Evolutionary conservation across 1,139 yeast species (phyloP).

Genomic region (Trichomonascaceae sp.): DNA sequence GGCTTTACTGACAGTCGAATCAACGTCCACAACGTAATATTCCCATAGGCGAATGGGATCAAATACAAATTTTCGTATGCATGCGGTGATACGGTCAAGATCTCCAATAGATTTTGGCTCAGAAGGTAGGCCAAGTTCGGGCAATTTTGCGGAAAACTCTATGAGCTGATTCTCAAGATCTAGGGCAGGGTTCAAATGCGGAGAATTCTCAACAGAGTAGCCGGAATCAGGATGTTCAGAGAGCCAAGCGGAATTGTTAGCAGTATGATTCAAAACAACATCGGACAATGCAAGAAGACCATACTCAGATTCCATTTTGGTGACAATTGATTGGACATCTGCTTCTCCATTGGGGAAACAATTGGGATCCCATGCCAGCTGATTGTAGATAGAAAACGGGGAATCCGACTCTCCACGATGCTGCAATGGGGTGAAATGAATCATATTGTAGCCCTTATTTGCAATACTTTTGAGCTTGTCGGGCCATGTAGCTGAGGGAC

Average conservation of each 20-base stretch:
- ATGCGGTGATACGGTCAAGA: constrained; percentile 54
- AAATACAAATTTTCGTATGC: constrained; percentile 61
- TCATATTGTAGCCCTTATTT: constrained; percentile 83
- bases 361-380: constrained; percentile 63
- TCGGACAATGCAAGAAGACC: constrained; percentile 77
- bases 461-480: constrained; percentile 54
- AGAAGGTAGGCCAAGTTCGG: constrained; percentile 54
- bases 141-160: constrained; percentile 54
- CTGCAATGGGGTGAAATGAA: constrained; percentile 93
- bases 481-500: constrained; percentile 60
- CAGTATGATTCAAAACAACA: constrained; percentile 92
- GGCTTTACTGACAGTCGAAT: constrained; percentile 29
- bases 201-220: constrained; percentile 79
- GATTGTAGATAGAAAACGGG: constrained; percentile 89
- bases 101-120: constrained; percentile 47
- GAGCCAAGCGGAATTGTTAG: constrained; percentile 83
- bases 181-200: constrained; percentile 78
- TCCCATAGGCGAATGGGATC: constrained; percentile 76
- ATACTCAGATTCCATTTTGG: constrained; percentile 48
- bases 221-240: constrained; percentile 85
- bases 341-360: constrained; percentile 46
- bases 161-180: constrained; percentile 69
- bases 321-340: constrained; percentile 45
- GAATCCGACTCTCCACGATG: constrained; percentile 83
- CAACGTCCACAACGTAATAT: constrained; percentile 62